A percentile compares a stretch with the other conserved stretches of the same genome.
phyloP scores from a whole-genome alignment of 164 flowering plant genomes.

The Dillenia suffruticosa region DNA sequence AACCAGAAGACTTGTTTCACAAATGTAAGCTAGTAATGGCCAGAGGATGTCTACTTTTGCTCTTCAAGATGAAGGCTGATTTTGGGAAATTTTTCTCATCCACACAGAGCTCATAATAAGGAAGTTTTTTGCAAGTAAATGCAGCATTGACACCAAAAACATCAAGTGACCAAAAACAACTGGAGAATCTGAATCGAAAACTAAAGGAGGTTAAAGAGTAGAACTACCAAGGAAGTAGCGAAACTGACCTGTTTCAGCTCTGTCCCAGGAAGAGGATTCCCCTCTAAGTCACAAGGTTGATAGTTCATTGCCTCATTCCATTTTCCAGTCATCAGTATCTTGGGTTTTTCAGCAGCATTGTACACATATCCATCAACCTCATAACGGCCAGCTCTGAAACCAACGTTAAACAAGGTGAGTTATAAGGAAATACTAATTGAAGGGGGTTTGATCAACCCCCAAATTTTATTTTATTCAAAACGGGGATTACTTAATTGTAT shows the following conservation, averaged over 20 bases:
- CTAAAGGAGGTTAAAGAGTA: not conserved
- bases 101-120: too few relatives aligned
- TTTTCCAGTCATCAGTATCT: slow-evolving; percentile 86
- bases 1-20: not conserved
- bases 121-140: too few relatives aligned
- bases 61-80: too few relatives aligned
- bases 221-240: not conserved
- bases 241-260: slow-evolving; percentile 64
- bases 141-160: too few relatives aligned
- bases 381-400: slow-evolving; percentile 74
- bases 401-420: not conserved
- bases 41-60: too few relatives aligned
- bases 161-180: too few relatives aligned
- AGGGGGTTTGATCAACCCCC: too few relatives aligned
- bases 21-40: not conserved
- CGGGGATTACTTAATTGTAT: too few relatives aligned
- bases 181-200: not conserved
- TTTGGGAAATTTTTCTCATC: too few relatives aligned
- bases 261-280: slow-evolving; percentile 78
- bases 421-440: too few relatives aligned
- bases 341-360: slow-evolving; percentile 73
- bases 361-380: slow-evolving; percentile 91
- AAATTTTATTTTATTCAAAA: too few relatives aligned
- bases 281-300: slow-evolving; percentile 83
- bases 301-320: slow-evolving; percentile 81